phyloP scores from a whole-genome alignment of 768 basidiomycete species.

The Tylopilus sp. region DNA sequence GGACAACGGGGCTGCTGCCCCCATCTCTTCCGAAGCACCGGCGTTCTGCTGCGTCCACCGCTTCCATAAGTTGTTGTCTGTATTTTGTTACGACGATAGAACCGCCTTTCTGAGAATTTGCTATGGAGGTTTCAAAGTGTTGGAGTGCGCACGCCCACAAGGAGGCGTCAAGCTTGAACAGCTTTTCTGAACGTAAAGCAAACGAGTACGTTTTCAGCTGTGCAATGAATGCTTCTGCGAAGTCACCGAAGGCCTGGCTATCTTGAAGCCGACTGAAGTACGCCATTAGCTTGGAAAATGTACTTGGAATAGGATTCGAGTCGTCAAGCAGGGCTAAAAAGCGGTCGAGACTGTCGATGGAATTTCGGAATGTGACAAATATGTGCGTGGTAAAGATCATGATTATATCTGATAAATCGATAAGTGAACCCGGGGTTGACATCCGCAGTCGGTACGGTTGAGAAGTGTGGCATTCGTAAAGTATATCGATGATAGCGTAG shows the following conservation, averaged over 20 bases:
- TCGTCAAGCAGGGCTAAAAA: constrained; percentile 27
- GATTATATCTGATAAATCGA: constrained; percentile 26
- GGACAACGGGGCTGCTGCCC: constrained; percentile 14
- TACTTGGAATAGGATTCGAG: constrained; percentile 29
- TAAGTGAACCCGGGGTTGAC: constrained; percentile 1
- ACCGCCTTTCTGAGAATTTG: constrained; percentile 19
- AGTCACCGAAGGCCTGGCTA: constrained; percentile 6
- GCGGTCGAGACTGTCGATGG: not conserved
- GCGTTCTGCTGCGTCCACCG: constrained; percentile 50
- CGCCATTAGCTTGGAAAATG: constrained; percentile 29
- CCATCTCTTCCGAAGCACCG: constrained; percentile 38
- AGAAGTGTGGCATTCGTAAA: constrained; percentile 21
- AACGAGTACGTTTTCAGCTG: constrained; percentile 25
- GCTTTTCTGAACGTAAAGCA: constrained; percentile 31
- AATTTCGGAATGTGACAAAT: constrained; percentile 10
- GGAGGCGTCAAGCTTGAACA: constrained; percentile 46
- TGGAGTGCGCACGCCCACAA: constrained; percentile 50
- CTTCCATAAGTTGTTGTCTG: constrained; percentile 41
- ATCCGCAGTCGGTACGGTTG: constrained; percentile 17
- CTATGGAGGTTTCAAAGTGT: constrained; percentile 39
- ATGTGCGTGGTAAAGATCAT: constrained; percentile 20
- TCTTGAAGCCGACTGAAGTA: constrained; percentile 15
- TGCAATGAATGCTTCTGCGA: constrained; percentile 24
- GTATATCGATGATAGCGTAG: constrained; percentile 21
- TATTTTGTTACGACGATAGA: constrained; percentile 31